A percentile compares a stretch with the other conserved stretches of the same genome.
Conservation (phyloP, 257 asterid species). For the Henckelia pumila region DNA sequence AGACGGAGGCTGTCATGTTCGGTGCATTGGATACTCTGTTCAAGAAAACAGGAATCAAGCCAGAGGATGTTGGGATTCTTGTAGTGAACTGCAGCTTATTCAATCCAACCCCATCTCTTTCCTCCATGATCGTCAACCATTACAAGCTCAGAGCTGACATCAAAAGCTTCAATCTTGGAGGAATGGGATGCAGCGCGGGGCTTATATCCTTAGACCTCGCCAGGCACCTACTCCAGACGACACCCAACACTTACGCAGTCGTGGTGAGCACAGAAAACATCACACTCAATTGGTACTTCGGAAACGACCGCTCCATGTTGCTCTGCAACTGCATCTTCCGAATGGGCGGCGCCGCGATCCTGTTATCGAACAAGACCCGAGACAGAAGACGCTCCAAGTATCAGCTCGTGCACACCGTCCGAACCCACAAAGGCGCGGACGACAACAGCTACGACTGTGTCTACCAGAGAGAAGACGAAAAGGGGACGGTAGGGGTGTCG, state of each 20-base stretch:
- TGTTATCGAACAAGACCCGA: slow-evolving; percentile 36
- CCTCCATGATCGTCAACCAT: slow-evolving; percentile 61
- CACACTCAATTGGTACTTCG: slow-evolving; percentile 60
- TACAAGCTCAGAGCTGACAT: slow-evolving; percentile 54
- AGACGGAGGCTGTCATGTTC: slow-evolving; percentile 54
- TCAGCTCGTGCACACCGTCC: slow-evolving; percentile 46
- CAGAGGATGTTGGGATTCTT: slow-evolving; percentile 45
- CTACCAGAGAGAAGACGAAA: slow-evolving; percentile 50
- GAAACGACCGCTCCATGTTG: slow-evolving; percentile 63
- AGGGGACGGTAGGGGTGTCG: slow-evolving; percentile 44
- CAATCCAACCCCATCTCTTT: slow-evolving; percentile 59
- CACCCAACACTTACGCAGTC: slow-evolving; percentile 41
- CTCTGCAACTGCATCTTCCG: slow-evolving; percentile 59
- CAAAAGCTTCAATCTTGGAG: slow-evolving; percentile 54
- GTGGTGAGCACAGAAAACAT: slow-evolving; percentile 60
- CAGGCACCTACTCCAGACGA: slow-evolving; percentile 46
- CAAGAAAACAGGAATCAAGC: slow-evolving; percentile 32
- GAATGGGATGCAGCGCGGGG: slow-evolving; percentile 71
- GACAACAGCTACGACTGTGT: slow-evolving; percentile 54
- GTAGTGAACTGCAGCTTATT: slow-evolving; percentile 57
- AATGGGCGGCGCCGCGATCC: slow-evolving; percentile 59
- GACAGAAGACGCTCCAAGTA: slow-evolving; percentile 49
- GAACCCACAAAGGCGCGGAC: slow-evolving; percentile 60
- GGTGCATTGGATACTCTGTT: slow-evolving; percentile 51
- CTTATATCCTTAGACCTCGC: slow-evolving; percentile 55